Evolutionary conservation across 352 stramenopile genomes (phyloP).

Genomic region (Phytophthora sp.): DNA sequence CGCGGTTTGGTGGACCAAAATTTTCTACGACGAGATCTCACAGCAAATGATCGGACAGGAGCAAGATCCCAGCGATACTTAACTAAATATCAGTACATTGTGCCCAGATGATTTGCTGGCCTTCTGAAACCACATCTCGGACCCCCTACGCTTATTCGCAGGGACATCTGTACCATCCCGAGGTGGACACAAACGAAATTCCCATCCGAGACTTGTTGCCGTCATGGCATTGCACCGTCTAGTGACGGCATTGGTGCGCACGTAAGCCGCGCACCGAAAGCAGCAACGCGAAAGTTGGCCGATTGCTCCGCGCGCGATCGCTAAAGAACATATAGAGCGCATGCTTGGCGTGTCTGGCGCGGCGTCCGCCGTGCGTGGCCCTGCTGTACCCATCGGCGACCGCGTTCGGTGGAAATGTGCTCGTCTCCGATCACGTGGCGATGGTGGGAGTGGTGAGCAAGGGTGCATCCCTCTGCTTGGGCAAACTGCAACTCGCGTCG

Average conservation of each 20-base stretch:
- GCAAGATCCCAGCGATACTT: too few relatives aligned
- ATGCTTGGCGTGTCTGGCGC: slow-evolving; percentile 4
- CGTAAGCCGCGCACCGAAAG: neutral
- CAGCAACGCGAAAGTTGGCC: slow-evolving; percentile 12
- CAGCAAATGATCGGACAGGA: too few relatives aligned
- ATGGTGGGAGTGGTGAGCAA: slow-evolving; percentile 23
- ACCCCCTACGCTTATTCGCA: too few relatives aligned
- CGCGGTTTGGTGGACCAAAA: too few relatives aligned
- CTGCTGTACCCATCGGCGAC: slow-evolving; percentile 12
- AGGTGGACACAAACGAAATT: slow-evolving; percentile 45
- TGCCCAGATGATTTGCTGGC: too few relatives aligned
- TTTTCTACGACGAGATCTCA: too few relatives aligned
- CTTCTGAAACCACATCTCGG: too few relatives aligned
- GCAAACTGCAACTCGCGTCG: slow-evolving; percentile 18
- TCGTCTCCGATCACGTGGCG: slow-evolving; percentile 27
- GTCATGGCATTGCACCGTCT: slow-evolving; percentile 1
- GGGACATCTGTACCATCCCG: too few relatives aligned
- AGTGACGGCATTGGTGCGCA: neutral
- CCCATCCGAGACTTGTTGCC: neutral
- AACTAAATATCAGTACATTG: too few relatives aligned
- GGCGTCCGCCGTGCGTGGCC: slow-evolving; percentile 1
- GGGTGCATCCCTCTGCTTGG: slow-evolving; percentile 19
- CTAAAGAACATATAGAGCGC: neutral
- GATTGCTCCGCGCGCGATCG: neutral
- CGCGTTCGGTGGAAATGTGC: too few relatives aligned